phyloP scores from a whole-genome alignment of 1,284 basidiomycete genomes.

The Cryptococcus sp. region DNA sequence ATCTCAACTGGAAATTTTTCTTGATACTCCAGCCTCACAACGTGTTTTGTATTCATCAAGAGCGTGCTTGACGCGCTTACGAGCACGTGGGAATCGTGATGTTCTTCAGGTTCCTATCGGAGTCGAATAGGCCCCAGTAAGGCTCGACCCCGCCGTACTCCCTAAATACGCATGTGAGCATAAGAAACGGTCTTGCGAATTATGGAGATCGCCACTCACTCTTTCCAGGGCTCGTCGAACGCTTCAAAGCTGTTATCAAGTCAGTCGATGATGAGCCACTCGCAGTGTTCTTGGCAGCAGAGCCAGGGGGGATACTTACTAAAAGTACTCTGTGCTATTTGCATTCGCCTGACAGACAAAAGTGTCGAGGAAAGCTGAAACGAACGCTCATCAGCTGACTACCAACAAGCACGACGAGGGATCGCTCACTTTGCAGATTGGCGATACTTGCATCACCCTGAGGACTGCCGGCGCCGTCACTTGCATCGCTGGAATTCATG shows the following conservation, averaged over 20 bases:
- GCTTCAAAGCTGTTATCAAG: slow-evolving; percentile 57
- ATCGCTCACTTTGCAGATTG: slow-evolving; percentile 63
- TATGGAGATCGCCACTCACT: slow-evolving; percentile 36
- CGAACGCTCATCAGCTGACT: slow-evolving; percentile 4
- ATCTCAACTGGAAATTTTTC: too few relatives aligned
- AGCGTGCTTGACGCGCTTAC: not conserved
- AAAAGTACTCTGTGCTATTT: slow-evolving; percentile 78
- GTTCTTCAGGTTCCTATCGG: slow-evolving; percentile 56
- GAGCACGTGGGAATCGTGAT: slow-evolving; percentile 55
- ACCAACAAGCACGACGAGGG: not conserved
- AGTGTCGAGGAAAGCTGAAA: slow-evolving; percentile 66
- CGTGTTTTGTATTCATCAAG: too few relatives aligned
- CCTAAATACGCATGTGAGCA: slow-evolving; percentile 7
- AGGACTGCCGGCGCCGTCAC: slow-evolving; percentile 51
- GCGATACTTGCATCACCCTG: slow-evolving; percentile 61
- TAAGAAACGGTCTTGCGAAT: not conserved
- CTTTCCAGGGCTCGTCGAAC: slow-evolving; percentile 85
- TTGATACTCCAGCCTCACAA: too few relatives aligned
- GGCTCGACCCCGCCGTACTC: slow-evolving; percentile 83
- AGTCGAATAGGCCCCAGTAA: slow-evolving; percentile 66
- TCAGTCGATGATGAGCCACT: not conserved
- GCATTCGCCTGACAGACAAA: slow-evolving; percentile 85
- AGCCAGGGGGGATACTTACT: slow-evolving; percentile 12
- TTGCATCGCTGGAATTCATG: slow-evolving; percentile 60
- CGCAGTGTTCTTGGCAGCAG: too few relatives aligned